Percentiles rank a stretch among this genome's conserved stretches.
Conservation (phyloP, 2,329 filamentous ascomycete species). For the Microthyrium microscopicum region DNA sequence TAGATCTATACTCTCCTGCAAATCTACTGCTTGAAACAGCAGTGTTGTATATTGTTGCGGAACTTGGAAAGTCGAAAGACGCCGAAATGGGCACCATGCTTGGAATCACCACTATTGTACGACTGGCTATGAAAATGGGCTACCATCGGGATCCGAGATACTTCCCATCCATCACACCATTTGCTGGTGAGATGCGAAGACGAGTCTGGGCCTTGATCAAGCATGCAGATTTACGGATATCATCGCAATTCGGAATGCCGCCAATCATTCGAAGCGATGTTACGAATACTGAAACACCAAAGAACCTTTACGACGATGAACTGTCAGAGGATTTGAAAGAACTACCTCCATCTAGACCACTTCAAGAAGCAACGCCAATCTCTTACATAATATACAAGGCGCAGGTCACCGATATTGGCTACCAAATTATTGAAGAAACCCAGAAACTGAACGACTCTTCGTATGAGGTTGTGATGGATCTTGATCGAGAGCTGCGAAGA, state of each 20-base stretch:
- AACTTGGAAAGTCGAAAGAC: slow-evolving; percentile 57
- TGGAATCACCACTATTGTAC: slow-evolving; percentile 40
- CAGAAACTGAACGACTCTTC: slow-evolving; percentile 45
- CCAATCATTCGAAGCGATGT: slow-evolving; percentile 57
- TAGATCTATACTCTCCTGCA: slow-evolving; percentile 60
- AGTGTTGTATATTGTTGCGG: slow-evolving; percentile 58
- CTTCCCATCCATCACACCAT: slow-evolving; percentile 19
- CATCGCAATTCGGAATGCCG: slow-evolving; percentile 47
- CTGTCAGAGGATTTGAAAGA: slow-evolving; percentile 51
- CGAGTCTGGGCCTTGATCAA: slow-evolving; percentile 52
- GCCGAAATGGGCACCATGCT: slow-evolving; percentile 52
- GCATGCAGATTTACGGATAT: slow-evolving; percentile 61
- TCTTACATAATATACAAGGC: slow-evolving; percentile 66
- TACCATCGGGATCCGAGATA: slow-evolving; percentile 23
- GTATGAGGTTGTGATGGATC: slow-evolving; percentile 45
- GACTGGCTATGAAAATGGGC: slow-evolving; percentile 26
- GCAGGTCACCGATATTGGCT: slow-evolving; percentile 49
- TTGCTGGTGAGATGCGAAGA: slow-evolving; percentile 34
- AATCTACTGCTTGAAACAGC: slow-evolving; percentile 66
- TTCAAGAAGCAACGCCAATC: slow-evolving; percentile 56
- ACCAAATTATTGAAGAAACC: slow-evolving; percentile 51
- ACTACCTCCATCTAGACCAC: slow-evolving; percentile 50
- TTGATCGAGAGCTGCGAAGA: slow-evolving; percentile 40
- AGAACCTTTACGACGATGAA: slow-evolving; percentile 70
- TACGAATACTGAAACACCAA: slow-evolving; percentile 58